A percentile compares a stretch with the other conserved stretches of the same genome.
These are phyloP conservation scores for Hymenoscyphus linearis DNA, from an alignment of 2,329 filamentous ascomycete species.

Conservation along the genomic window DNA sequence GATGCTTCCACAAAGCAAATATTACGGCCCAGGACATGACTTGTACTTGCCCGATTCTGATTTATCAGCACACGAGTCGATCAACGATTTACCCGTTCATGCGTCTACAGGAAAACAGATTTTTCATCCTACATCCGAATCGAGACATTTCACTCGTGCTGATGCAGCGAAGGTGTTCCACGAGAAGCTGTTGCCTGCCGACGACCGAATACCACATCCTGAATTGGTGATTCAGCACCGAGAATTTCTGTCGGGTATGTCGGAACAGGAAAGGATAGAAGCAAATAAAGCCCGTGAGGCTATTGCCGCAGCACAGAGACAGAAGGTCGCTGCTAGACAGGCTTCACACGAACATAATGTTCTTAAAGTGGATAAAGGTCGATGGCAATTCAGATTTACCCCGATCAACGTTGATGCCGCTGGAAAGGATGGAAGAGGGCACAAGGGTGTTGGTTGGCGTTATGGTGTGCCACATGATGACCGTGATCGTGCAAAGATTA, in stretches of 20 bases:
- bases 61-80: slow-evolving; percentile 52
- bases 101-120: slow-evolving; percentile 56
- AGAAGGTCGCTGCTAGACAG: slow-evolving; percentile 31
- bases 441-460: slow-evolving; percentile 51
- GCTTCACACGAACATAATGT: slow-evolving; percentile 38
- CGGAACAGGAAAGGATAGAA: slow-evolving; percentile 28
- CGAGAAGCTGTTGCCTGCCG: slow-evolving; percentile 52
- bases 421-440: slow-evolving; percentile 48
- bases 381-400: slow-evolving; percentile 60
- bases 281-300: slow-evolving; percentile 31
- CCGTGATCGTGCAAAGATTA: slow-evolving; percentile 57
- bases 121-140: slow-evolving; percentile 60
- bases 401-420: slow-evolving; percentile 52
- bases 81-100: slow-evolving; percentile 62
- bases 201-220: slow-evolving; percentile 56
- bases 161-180: slow-evolving; percentile 63
- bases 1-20: slow-evolving; percentile 74
- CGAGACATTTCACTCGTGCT: slow-evolving; percentile 56
- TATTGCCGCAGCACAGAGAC: slow-evolving; percentile 41
- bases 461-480: slow-evolving; percentile 61
- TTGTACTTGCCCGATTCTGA: slow-evolving; percentile 45
- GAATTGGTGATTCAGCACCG: slow-evolving; percentile 54
- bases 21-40: slow-evolving; percentile 47
- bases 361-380: slow-evolving; percentile 40
- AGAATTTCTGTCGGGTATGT: slow-evolving; percentile 38